Percentiles rank a stretch among this genome's conserved stretches.
Conservation (phyloP, 345 rosid species). For the Erysimum cheiranthoides region DNA sequence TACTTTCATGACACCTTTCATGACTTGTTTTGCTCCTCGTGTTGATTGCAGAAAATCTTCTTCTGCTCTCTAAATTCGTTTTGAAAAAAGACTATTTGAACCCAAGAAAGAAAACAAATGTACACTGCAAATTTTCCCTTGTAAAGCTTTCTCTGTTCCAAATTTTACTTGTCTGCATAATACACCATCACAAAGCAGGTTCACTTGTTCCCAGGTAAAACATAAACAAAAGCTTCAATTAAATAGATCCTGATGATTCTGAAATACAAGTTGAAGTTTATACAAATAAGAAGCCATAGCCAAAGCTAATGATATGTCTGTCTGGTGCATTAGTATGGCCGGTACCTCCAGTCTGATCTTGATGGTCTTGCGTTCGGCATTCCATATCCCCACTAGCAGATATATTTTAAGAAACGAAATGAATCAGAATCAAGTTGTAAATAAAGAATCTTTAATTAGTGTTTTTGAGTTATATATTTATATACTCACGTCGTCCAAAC, state of each 20-base stretch:
- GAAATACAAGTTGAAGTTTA: constrained; percentile 33
- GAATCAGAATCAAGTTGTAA: background rate
- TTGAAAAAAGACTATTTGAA: constrained; percentile 11
- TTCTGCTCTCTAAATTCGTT: constrained; percentile 29
- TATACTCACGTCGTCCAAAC: constrained; percentile 72
- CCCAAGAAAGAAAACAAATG: constrained; percentile 28
- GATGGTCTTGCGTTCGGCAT: constrained; percentile 68
- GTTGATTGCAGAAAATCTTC: constrained; percentile 49
- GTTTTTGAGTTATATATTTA: background rate
- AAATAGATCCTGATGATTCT: constrained; percentile 14
- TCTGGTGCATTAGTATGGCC: constrained; percentile 65
- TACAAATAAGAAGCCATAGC: constrained; percentile 38
- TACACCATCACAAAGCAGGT: constrained; percentile 19
- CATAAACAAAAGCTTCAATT: constrained; percentile 5
- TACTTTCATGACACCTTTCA: constrained; percentile 46
- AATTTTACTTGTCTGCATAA: background rate
- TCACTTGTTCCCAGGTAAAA: constrained; percentile 1
- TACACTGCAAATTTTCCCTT: constrained; percentile 37
- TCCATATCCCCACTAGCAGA: constrained; percentile 77
- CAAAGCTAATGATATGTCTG: constrained; percentile 23
- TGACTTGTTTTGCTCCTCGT: constrained; percentile 64
- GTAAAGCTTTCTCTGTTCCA: constrained; percentile 35
- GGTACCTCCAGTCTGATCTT: constrained; percentile 89
- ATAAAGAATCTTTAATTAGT: constrained; percentile 6
- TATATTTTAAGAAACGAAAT: background rate